These are phyloP conservation scores for Pichia kudriavzevii DNA, from an alignment of 1,139 yeast species.

Conservation along the genomic window DNA sequence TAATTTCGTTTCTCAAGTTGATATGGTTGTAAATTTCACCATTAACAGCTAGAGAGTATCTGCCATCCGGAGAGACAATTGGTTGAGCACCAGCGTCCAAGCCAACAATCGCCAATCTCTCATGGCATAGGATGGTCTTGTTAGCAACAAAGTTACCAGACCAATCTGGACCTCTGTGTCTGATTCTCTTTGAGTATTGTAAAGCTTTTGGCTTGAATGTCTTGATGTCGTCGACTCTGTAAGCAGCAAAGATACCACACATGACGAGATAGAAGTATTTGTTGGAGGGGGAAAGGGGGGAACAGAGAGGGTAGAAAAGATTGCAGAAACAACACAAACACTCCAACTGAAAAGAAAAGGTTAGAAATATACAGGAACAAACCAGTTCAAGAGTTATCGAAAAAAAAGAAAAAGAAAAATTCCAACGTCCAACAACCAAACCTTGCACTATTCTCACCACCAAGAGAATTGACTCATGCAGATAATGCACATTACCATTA, in stretches of 20 bases:
- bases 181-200: conserved; percentile 81
- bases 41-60: conserved; percentile 75
- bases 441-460: no score
- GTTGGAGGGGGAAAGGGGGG: background rate
- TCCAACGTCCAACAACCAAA: no score
- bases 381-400: no score
- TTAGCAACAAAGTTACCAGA: conserved; percentile 79
- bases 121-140: conserved; percentile 79
- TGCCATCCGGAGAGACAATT: conserved; percentile 70
- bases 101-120: conserved; percentile 94
- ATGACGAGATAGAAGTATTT: conserved; percentile 31
- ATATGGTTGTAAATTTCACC: conserved; percentile 99
- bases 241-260: conserved; percentile 98
- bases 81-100: conserved; percentile 98
- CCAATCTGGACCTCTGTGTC: conserved; percentile 99
- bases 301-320: background rate
- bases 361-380: no score
- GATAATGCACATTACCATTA: no score
- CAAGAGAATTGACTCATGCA: no score
- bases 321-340: background rate
- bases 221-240: conserved; percentile 70
- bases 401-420: no score
- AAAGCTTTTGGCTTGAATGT: conserved; percentile 81
- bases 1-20: conserved; percentile 66
- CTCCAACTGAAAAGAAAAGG: background rate